phyloP scores from a whole-genome alignment of 306 rosid species.

The Benincasa hispida region DNA sequence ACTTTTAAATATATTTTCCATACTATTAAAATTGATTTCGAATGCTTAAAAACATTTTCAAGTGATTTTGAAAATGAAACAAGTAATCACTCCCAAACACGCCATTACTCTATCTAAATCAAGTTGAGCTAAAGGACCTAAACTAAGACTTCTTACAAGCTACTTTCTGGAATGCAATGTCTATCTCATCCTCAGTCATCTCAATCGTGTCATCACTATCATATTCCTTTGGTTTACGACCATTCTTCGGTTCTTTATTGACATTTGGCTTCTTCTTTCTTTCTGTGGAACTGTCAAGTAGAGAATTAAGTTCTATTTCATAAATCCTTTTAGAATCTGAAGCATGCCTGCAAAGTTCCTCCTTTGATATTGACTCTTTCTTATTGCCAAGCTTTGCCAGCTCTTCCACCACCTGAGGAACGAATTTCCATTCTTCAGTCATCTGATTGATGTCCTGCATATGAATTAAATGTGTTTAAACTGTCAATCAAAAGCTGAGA shows the following conservation, averaged over 20 bases:
- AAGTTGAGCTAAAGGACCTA: neutral
- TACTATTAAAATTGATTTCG: no score
- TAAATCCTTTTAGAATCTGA: conserved; percentile 52
- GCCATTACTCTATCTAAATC: neutral
- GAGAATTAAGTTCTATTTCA: conserved; percentile 40
- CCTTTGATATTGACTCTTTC: conserved; percentile 30
- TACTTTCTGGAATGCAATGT: conserved; percentile 42
- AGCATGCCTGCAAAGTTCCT: conserved; percentile 48
- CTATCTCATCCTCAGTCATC: conserved; percentile 87
- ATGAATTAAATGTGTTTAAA: neutral
- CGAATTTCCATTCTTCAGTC: conserved; percentile 63
- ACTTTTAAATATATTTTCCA: no score
- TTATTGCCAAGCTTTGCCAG: conserved; percentile 42
- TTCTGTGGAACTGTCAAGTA: conserved; percentile 17
- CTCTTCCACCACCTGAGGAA: conserved; percentile 75
- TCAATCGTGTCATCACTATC: conserved; percentile 83
- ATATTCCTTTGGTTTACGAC: conserved; percentile 17
- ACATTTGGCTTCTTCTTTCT: conserved; percentile 16
- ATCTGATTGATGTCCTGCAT: conserved; percentile 45
- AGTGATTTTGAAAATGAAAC: no score
- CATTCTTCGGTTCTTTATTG: neutral
- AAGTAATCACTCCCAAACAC: no score
- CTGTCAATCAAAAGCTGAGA: neutral
- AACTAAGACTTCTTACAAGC: conserved; percentile 25
- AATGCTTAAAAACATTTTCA: no score